Percentiles rank a stretch among this genome's conserved stretches.
Conservation (phyloP, 1,284 basidiomycete genomes). For the Ustilago trichophora region DNA sequence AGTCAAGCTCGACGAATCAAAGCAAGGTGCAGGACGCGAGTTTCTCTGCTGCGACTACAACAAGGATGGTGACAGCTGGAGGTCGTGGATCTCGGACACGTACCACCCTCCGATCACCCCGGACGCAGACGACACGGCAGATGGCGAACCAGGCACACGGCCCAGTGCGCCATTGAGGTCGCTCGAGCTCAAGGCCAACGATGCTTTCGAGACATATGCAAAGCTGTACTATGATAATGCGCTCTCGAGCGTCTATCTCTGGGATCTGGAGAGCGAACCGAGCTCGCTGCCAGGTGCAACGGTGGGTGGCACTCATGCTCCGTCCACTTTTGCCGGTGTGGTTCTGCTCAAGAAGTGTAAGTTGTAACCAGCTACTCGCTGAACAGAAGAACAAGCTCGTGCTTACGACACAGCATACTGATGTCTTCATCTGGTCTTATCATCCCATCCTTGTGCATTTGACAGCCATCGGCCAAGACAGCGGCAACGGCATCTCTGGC, state of each 20-base stretch:
- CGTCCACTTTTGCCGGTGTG: conserved; percentile 86
- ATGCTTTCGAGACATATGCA: conserved; percentile 95
- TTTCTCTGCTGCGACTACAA: conserved; percentile 98
- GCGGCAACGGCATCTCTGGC: conserved; percentile 69
- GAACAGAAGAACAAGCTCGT: too few relatives aligned
- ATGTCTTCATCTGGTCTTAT: neutral
- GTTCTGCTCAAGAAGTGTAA: conserved; percentile 94
- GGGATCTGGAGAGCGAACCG: conserved; percentile 87
- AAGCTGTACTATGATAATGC: conserved; percentile 99
- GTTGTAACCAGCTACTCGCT: conserved; percentile 66
- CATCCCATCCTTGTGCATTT: too few relatives aligned
- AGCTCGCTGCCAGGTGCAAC: conserved; percentile 30
- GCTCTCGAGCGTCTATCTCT: conserved; percentile 95
- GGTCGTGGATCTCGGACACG: conserved; percentile 96
- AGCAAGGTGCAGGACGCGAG: conserved; percentile 74
- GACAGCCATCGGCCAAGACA: conserved; percentile 40
- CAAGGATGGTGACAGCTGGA: conserved; percentile 91
- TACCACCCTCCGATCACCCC: conserved; percentile 79
- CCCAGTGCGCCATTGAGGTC: conserved; percentile 86
- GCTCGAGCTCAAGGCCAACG: conserved; percentile 90
- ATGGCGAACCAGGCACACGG: conserved; percentile 71
- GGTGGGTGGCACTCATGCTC: conserved; percentile 64
- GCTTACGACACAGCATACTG: too few relatives aligned
- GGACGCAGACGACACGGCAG: conserved; percentile 27
- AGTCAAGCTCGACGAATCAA: conserved; percentile 79